Base-by-base conservation (phyloP, 2,329 filamentous ascomycete genomes). In the Colletotrichum lindemuthianum region DNA sequence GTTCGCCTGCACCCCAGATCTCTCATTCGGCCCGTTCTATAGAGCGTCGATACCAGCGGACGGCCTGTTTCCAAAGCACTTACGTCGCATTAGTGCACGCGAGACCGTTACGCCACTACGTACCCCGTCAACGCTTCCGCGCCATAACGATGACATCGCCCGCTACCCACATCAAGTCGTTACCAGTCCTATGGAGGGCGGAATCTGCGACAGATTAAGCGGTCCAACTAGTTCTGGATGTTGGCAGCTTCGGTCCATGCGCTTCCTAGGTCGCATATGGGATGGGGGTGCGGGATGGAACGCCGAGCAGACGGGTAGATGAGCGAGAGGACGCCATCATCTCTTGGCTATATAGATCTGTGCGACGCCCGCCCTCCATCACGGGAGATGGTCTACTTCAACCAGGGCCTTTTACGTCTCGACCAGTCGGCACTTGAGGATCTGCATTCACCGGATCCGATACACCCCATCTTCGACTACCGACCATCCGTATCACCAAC, bases 291-390 rank as follows among this genome's bases (percentile, higher is more conserved):
- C 24, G 24, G 24, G 24, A 24, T 24, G 24, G 24, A 24, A 24
- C 36, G 34, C 54, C 54, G 54, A 57, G 53, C 51, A 33, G 41
- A 0, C 12, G 8, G 52, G 11, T 32, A 39, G 54, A 34, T 40
- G 54, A 32, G 54, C 43, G 43, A 40, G 16, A 16, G 15, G 3
- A 16, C 24, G 24, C 24, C 24, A 24, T 24, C 24, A 53, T 48
- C 44, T 59, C 56, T 50, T 55, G 60, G 34, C 44, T 60, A 64
- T 64, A 64, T 64, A 64, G 60, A 64, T 49, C 44, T 40, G 36
- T 49, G 43, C 48, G 54, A 43, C 54, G 15, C 54, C 43, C 34
- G 40, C n/a, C 41, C 33, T 10, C 7, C 16, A n/a, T 39, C 8
- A 4, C 2, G 15, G 34, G 16, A 8, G 2, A n/a, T 12, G n/a